Evolutionary conservation across 2,329 filamentous ascomycete genomes (phyloP).

Genomic region (Colletotrichum sublineola): DNA sequence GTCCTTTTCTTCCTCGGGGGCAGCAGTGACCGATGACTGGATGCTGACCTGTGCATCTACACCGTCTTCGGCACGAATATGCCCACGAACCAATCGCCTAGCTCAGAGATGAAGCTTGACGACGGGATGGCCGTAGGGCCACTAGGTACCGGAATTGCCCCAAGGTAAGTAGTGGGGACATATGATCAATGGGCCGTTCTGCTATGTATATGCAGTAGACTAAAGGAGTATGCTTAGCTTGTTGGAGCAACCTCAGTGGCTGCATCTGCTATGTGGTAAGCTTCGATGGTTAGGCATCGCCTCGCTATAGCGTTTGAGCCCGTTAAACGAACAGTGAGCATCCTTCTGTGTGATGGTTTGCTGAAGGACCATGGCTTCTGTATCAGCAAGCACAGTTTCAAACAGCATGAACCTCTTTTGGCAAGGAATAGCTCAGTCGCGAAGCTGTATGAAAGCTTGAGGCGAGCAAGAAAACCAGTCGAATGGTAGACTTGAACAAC

Average conservation of each 20-base stretch:
- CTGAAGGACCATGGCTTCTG: neutral
- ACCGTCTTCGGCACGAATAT: slow-evolving; percentile 57
- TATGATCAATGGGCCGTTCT: slow-evolving; percentile 58
- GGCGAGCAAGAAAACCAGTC: neutral
- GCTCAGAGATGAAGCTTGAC: slow-evolving; percentile 56
- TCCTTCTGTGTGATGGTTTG: neutral
- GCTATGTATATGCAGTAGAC: slow-evolving; percentile 55
- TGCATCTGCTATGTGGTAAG: too few species aligned
- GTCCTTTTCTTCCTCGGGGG: neutral
- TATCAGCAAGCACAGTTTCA: neutral
- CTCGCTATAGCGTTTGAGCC: neutral
- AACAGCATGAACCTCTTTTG: neutral
- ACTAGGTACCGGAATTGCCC: slow-evolving; percentile 52
- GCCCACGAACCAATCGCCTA: slow-evolving; percentile 55
- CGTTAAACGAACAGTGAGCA: neutral
- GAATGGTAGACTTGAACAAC: neutral
- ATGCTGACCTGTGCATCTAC: neutral
- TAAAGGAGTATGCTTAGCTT: neutral
- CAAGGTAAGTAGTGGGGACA: slow-evolving; percentile 56
- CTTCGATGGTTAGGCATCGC: neutral
- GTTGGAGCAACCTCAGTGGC: neutral
- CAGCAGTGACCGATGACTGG: neutral
- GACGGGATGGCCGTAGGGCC: slow-evolving; percentile 51
- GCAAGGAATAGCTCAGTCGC: slow-evolving; percentile 3
- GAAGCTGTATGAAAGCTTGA: slow-evolving; percentile 9